phyloP scores from a whole-genome alignment of 164 flowering plant genomes.

The Kalanchoe fedtschenkoi region DNA sequence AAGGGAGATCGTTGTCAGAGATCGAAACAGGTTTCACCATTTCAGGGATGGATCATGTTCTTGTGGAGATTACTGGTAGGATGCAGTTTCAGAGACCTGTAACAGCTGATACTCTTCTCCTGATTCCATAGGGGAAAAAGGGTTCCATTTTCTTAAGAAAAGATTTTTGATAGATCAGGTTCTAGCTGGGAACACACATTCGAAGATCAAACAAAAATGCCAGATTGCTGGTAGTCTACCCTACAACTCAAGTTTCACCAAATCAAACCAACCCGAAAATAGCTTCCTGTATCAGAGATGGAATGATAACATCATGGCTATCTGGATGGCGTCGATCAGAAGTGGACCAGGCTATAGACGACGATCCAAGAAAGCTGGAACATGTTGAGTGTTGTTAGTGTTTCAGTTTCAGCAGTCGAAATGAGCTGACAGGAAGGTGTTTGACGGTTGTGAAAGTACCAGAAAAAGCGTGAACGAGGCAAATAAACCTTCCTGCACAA shows the following conservation, averaged over 20 bases:
- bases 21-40: conserved; percentile 27
- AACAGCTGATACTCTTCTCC: background rate
- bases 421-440: too few relatives aligned
- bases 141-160: background rate
- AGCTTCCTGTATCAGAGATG: background rate
- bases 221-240: background rate
- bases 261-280: background rate
- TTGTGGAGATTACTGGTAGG: conserved; percentile 37
- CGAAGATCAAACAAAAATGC: background rate
- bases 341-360: conserved; percentile 88
- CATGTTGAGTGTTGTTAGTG: too few relatives aligned
- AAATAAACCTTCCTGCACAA: conserved; percentile 91
- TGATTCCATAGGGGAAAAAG: background rate
- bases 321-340: conserved; percentile 20
- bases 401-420: background rate
- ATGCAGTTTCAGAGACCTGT: background rate
- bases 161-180: background rate
- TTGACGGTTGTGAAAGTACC: conserved; percentile 27
- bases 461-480: conserved; percentile 82
- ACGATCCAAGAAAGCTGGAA: conserved; percentile 66
- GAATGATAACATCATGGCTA: too few relatives aligned
- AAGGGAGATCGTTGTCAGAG: conserved; percentile 28
- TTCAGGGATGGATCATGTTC: conserved; percentile 27
- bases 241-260: background rate
- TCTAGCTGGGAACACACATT: background rate